Percentiles rank a stretch among this genome's conserved stretches.
phyloP scores from a whole-genome alignment of 169 alveolate species.

The Plasmodium vivax region DNA sequence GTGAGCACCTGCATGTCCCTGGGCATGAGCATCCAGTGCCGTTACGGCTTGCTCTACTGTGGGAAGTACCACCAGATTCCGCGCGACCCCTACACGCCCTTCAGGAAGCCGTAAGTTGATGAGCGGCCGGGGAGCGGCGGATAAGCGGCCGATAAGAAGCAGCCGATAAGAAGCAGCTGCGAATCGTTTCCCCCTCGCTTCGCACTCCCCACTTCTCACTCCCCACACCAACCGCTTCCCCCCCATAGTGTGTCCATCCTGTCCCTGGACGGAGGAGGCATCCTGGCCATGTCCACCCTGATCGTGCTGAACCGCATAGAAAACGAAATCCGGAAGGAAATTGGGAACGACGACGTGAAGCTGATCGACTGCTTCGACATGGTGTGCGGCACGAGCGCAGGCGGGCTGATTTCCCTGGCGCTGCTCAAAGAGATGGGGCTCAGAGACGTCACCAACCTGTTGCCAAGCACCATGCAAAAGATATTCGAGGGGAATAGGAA shows the following conservation, averaged over 20 bases:
- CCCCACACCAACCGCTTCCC: background rate
- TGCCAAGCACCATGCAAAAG: slow-evolving; percentile 75
- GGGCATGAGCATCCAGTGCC: slow-evolving; percentile 49
- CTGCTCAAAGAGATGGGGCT: slow-evolving; percentile 80
- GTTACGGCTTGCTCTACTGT: slow-evolving; percentile 33
- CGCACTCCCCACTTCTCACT: background rate
- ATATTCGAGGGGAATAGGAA: slow-evolving; percentile 82
- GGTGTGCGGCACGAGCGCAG: slow-evolving; percentile 86
- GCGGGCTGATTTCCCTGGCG: slow-evolving; percentile 83
- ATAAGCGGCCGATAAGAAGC: too few species aligned
- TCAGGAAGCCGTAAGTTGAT: slow-evolving; percentile 38
- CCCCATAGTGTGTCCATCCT: slow-evolving; percentile 79
- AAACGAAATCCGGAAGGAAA: slow-evolving; percentile 76
- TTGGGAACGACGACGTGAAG: slow-evolving; percentile 76
- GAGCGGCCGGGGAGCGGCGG: background rate
- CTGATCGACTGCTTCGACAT: slow-evolving; percentile 85
- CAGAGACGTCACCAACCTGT: slow-evolving; percentile 75
- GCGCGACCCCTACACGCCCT: slow-evolving; percentile 39
- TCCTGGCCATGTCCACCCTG: slow-evolving; percentile 82
- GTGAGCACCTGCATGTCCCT: slow-evolving; percentile 57
- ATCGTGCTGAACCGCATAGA: slow-evolving; percentile 79
- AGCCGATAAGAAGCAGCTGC: too few species aligned
- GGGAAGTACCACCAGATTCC: slow-evolving; percentile 57
- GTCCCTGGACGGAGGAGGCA: slow-evolving; percentile 86
- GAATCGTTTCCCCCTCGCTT: background rate